Evolutionary conservation across 495 filamentous ascomycete species (phyloP).

Genomic region (Aspergillus bertholletiae): DNA sequence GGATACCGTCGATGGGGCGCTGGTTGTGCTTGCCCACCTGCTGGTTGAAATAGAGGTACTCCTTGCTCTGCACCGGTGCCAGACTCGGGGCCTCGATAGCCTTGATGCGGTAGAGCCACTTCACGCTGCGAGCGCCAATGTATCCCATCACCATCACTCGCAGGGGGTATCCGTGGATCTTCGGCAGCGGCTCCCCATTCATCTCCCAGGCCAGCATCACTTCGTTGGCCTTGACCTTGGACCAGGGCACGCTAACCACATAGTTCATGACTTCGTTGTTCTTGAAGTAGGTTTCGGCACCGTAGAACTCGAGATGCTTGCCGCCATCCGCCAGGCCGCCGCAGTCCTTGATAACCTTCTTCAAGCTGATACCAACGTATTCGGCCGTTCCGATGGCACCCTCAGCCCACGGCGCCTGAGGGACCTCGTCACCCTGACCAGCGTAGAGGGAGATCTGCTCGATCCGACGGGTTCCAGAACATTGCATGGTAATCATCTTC

Average conservation of each 20-base stretch:
- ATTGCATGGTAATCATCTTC: conserved; percentile 60
- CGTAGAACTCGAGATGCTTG: conserved; percentile 61
- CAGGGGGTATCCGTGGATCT: conserved; percentile 62
- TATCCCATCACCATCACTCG: conserved; percentile 61
- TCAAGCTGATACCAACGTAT: conserved; percentile 60
- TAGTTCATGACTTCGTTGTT: conserved; percentile 60
- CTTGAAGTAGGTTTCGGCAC: conserved; percentile 68
- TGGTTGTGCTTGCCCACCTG: conserved; percentile 32
- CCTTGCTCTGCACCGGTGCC: conserved; percentile 39
- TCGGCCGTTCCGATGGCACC: conserved; percentile 64
- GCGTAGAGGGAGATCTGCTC: conserved; percentile 62
- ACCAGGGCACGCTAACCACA: conserved; percentile 58
- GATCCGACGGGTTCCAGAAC: conserved; percentile 63
- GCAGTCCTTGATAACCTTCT: conserved; percentile 64
- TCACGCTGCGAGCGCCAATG: conserved; percentile 45
- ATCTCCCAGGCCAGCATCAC: conserved; percentile 69
- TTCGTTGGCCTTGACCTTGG: conserved; percentile 62
- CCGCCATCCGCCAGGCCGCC: conserved; percentile 53
- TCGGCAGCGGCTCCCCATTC: conserved; percentile 64
- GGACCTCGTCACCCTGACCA: conserved; percentile 65
- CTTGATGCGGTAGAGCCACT: conserved; percentile 42
- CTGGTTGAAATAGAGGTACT: conserved; percentile 48
- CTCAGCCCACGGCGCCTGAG: conserved; percentile 65
- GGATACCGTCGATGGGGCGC: conserved; percentile 30
- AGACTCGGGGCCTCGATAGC: conserved; percentile 36